Conservation (phyloP, 306 rosid species). For the Corylus avellana region DNA sequence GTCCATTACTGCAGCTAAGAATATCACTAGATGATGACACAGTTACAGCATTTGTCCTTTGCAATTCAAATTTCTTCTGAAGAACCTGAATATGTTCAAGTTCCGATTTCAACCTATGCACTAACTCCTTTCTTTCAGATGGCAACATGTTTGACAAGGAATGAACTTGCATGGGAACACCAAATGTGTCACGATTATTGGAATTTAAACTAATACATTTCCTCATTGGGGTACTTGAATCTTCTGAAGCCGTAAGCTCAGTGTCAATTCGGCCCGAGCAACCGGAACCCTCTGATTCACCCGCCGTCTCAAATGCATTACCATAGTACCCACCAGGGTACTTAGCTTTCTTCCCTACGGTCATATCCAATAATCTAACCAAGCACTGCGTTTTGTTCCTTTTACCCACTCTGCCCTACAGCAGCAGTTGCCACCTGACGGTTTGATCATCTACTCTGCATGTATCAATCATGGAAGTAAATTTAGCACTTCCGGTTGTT, state of each 20-base stretch:
- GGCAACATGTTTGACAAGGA: slow-evolving; percentile 53
- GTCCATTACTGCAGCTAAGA: slow-evolving; percentile 65
- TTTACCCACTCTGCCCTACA: neutral
- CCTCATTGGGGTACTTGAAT: slow-evolving; percentile 55
- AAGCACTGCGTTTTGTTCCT: neutral
- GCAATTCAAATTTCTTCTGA: slow-evolving; percentile 63
- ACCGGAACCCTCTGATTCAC: slow-evolving; percentile 82
- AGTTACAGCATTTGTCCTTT: slow-evolving; percentile 49
- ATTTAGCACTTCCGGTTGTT: neutral
- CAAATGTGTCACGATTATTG: slow-evolving; percentile 33
- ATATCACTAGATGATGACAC: slow-evolving; percentile 78
- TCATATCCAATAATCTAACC: slow-evolving; percentile 15
- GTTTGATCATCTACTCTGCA: slow-evolving; percentile 14
- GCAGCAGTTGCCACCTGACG: slow-evolving; percentile 6
- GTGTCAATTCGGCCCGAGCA: slow-evolving; percentile 70
- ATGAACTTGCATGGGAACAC: slow-evolving; percentile 49
- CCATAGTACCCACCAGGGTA: slow-evolving; percentile 54
- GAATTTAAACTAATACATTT: slow-evolving; percentile 66
- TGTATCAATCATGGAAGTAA: slow-evolving; percentile 15
- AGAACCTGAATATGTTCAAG: slow-evolving; percentile 60
- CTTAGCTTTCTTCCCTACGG: slow-evolving; percentile 51
- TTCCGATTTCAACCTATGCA: slow-evolving; percentile 54
- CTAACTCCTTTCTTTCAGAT: slow-evolving; percentile 53
- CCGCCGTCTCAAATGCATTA: slow-evolving; percentile 46
- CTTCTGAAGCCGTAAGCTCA: slow-evolving; percentile 69